A percentile compares a stretch with the other conserved stretches of the same genome.
Conservation (phyloP, 1,139 yeast species). For the Blastobotrys proliferans region DNA sequence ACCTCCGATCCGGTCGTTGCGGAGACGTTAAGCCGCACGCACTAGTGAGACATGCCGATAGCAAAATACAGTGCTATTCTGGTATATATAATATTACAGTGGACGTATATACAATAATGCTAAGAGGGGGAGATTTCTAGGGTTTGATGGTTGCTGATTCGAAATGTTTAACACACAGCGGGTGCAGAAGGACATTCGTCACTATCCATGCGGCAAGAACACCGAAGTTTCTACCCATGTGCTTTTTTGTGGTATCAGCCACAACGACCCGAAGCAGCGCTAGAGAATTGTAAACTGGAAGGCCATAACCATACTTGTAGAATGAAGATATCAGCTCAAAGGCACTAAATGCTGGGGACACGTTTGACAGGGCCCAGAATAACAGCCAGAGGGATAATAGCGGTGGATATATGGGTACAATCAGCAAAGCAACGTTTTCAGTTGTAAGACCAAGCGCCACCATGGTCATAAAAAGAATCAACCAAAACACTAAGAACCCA, state of each 20-base stretch:
- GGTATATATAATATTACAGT: too few relatives aligned
- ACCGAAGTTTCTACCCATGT: conserved; percentile 57
- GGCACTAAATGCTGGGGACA: conserved; percentile 60
- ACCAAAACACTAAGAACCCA: conserved; percentile 66
- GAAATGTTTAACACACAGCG: conserved; percentile 39
- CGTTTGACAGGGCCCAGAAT: conserved; percentile 55
- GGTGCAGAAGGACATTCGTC: conserved; percentile 43
- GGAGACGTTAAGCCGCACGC: too few relatives aligned
- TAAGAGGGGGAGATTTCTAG: too few relatives aligned
- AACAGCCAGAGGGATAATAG: conserved; percentile 59
- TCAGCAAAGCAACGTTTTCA: conserved; percentile 51
- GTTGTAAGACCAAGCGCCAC: conserved; percentile 61
- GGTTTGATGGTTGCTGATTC: background rate
- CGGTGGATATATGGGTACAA: conserved; percentile 46
- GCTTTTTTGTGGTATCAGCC: conserved; percentile 53
- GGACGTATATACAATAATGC: too few relatives aligned
- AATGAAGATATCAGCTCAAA: conserved; percentile 49
- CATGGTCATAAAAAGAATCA: conserved; percentile 55
- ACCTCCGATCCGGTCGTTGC: too few relatives aligned
- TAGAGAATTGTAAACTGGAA: conserved; percentile 60
- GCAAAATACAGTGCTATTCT: too few relatives aligned
- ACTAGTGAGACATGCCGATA: too few relatives aligned
- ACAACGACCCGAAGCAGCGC: conserved; percentile 55
- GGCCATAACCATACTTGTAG: conserved; percentile 59
- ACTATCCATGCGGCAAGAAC: conserved; percentile 57